Percentiles rank a stretch among this genome's conserved stretches.
Evolutionary conservation across 2,329 filamentous ascomycete species (phyloP).

Genomic region (Phoma sp.): DNA sequence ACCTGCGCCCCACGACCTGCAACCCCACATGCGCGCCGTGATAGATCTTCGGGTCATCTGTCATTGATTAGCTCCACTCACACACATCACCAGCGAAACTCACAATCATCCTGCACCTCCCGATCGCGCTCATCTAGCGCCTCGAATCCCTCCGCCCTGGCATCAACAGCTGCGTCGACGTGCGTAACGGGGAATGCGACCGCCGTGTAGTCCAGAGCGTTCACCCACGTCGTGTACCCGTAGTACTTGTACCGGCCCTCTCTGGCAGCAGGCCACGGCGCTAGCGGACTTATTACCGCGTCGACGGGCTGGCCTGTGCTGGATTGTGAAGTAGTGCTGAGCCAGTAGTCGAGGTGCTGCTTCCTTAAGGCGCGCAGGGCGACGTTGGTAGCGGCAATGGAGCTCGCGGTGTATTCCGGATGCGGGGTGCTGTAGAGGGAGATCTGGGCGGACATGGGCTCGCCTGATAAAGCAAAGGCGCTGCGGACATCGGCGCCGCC

Average conservation of each 20-base stretch:
- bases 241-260: conserved; percentile 41
- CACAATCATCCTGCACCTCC: conserved; percentile 36
- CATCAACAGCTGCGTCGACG: conserved; percentile 40
- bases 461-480: conserved; percentile 44
- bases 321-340: conserved; percentile 32
- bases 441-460: conserved; percentile 40
- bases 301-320: conserved; percentile 45
- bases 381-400: conserved; percentile 45
- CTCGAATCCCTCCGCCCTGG: conserved; percentile 29
- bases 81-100: conserved; percentile 8
- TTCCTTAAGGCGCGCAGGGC: conserved; percentile 38
- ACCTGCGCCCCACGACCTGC: conserved; percentile 46
- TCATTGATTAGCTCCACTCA: not conserved
- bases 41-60: conserved; percentile 50
- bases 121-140: conserved; percentile 38
- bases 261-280: conserved; percentile 46
- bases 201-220: conserved; percentile 42
- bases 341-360: conserved; percentile 50
- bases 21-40: conserved; percentile 47
- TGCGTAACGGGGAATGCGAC: conserved; percentile 45
- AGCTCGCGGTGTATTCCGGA: conserved; percentile 28
- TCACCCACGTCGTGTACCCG: conserved; percentile 42
- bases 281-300: conserved; percentile 46
- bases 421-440: conserved; percentile 20
- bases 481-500: conserved; percentile 37